Evolutionary conservation across 768 basidiomycete species (phyloP), one percentile per base, ranked within the genome.

Genomic region (Trametes villosa): DNA sequence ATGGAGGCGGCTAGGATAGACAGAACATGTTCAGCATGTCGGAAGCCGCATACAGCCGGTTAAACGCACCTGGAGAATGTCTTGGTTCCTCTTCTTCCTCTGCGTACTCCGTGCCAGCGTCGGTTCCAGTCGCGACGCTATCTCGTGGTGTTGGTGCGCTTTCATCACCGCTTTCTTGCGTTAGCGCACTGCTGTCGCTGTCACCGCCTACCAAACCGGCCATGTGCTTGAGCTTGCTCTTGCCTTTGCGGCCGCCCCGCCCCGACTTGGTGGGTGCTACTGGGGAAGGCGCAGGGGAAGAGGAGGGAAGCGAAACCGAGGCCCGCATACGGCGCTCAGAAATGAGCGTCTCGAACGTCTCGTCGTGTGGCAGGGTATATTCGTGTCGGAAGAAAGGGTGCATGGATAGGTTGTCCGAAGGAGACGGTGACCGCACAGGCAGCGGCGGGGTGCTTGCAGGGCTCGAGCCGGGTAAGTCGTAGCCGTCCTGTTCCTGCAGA

Each of bases 171-270:
- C 89, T 92, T 72, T 92, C 90, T 70, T 89, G 86, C 4, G 91
- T 93, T 67, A 93, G 71, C 27, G 88, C 91, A 64, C 91, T 92
- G 67, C 89, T 91, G 64, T 92, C 91, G 68, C 91, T 92, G 68
- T 93, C 90, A 1, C 91, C 91, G 15, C 84, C 86, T 2, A 92
- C 83, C n/a, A 92, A 73, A 0, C 90, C 90, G 0, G 89, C 88
- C 75, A 88, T 76, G 57, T 86, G 69, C 52, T 67, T 83, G 8
- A 83, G 79, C 65, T 72, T 78, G 41, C 73, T 76, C 63, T 71
- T 75, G 57, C 72, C 71, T 36, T 74, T 73, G 65, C 84, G 85
- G 24, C 81, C 83, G 24, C 79, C 76, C n/a, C 75, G 74, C 11
- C 66, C 57, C 56, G 71, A 68, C 65, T 66, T 69, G 24, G 70